Conservation (phyloP, 2,329 filamentous ascomycete genomes). For the Microcyclosporella mali region DNA sequence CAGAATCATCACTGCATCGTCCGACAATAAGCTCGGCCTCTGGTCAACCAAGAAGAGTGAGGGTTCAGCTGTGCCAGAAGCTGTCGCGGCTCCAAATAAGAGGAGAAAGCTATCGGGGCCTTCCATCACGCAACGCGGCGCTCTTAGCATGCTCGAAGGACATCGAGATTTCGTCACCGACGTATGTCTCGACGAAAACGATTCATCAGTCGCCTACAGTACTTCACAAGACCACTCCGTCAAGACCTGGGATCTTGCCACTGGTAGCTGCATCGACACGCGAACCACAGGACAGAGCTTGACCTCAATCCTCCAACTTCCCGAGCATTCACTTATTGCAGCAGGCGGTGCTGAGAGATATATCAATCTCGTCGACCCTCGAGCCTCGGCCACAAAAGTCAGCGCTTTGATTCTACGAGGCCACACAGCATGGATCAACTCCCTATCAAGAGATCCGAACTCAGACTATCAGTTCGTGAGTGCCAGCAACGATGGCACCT, state of each 20-base stretch:
- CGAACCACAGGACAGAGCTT: conserved; percentile 78
- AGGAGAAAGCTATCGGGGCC: conserved; percentile 58
- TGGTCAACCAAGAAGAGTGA: conserved; percentile 78
- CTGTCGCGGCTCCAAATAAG: conserved; percentile 63
- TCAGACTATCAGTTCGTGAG: conserved; percentile 73
- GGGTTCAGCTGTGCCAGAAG: conserved; percentile 65
- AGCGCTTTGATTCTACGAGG: conserved; percentile 86
- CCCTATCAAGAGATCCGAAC: conserved; percentile 54
- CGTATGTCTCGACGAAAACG: conserved; percentile 76
- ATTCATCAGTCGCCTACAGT: conserved; percentile 85
- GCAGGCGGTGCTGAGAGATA: conserved; percentile 80
- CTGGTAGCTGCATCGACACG: conserved; percentile 69
- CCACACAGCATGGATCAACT: conserved; percentile 67
- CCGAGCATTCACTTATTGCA: conserved; percentile 56
- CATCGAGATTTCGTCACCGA: conserved; percentile 71
- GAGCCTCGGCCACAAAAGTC: conserved; percentile 67
- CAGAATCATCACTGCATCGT: conserved; percentile 77
- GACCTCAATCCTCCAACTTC: conserved; percentile 69
- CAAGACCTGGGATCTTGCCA: conserved; percentile 85
- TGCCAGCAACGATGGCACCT: conserved; percentile 87
- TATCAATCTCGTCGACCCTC: conserved; percentile 88
- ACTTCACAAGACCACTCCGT: conserved; percentile 86
- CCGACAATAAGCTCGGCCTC: conserved; percentile 76
- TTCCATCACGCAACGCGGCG: conserved; percentile 63
- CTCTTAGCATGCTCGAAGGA: conserved; percentile 64